phyloP scores from a whole-genome alignment of 768 basidiomycete species.

The Obba rivulosa region DNA sequence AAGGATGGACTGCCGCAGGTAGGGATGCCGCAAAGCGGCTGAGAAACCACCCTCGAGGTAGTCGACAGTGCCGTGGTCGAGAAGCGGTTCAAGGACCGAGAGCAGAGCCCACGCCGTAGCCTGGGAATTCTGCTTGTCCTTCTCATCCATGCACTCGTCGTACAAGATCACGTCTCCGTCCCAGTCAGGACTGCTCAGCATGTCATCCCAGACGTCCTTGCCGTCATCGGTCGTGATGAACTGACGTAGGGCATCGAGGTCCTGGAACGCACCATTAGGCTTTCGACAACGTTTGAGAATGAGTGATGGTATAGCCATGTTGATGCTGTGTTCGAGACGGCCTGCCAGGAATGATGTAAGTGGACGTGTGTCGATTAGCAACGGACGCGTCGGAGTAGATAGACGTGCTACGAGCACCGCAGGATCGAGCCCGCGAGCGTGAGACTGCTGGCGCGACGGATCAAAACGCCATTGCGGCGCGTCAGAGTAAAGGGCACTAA shows the following conservation, averaged over 20 bases:
- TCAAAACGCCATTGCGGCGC: constrained; percentile 16
- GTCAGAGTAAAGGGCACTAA: constrained; percentile 27
- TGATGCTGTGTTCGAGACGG: constrained; percentile 67
- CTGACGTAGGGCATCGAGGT: constrained; percentile 64
- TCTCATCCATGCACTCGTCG: constrained; percentile 71
- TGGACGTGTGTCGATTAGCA: constrained; percentile 81
- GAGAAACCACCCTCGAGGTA: constrained; percentile 73
- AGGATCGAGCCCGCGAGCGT: constrained; percentile 38
- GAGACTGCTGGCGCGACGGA: constrained; percentile 10
- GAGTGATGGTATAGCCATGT: constrained; percentile 81
- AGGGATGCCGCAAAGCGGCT: constrained; percentile 52
- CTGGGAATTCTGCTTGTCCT: constrained; percentile 50
- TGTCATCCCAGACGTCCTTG: constrained; percentile 63
- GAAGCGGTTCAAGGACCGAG: constrained; percentile 53
- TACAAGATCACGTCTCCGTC: constrained; percentile 74
- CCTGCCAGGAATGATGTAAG: constrained; percentile 56
- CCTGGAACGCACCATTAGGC: constrained; percentile 60
- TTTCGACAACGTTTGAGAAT: constrained; percentile 83
- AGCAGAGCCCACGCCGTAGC: constrained; percentile 68
- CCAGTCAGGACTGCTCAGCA: constrained; percentile 54
- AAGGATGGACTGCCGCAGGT: constrained; percentile 44
- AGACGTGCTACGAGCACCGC: constrained; percentile 45
- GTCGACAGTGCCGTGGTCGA: constrained; percentile 49
- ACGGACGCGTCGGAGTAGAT: constrained; percentile 43
- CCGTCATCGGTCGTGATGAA: constrained; percentile 80